Base-by-base conservation (phyloP, 148 eudicot species). In the Camellia japonica region DNA sequence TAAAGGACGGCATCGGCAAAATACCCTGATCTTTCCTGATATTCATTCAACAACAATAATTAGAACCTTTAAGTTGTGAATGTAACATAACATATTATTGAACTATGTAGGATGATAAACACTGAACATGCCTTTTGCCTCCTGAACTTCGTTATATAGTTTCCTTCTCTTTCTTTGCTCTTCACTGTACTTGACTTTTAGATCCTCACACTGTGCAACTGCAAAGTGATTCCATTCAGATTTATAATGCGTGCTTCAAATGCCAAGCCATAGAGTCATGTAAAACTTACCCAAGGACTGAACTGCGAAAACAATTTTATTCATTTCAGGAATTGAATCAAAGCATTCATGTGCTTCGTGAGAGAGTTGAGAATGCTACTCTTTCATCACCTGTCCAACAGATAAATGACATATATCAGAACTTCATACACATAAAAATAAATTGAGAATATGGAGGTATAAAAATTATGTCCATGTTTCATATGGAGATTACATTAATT, bases 281-380 rank as follows among this genome's bases (percentile, higher is more conserved):
- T 64, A 74, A 23, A 85, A 80, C 91, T 87, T 82, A 95, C 99
- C 99, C 81, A 95, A 82, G 47, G 90, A 82, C 80, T 95, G 97
- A 86, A 95, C 91, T 54, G 97, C 97, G 79, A 83, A 87, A 42
- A 91, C 93, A 98, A 95, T 93, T 76, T 93, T 82, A 83, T 88
- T 86, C 83, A 95, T 73, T 68, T 93, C 93, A 3, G 97, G 98
- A 75, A 95, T 89, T 82, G 99, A 89, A 82, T 87, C 94, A 23
- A 82, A 89, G 83, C 98, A 92, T 23, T 92, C 91, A 80, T 95
- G 99, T 54, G 99, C 99, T 80, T 89, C 92, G 55, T 66, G 87
- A 65, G 98, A 88, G 55, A 95, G 95, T 78, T 84, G 83, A 16
- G 86, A 74, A 66, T 95, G 99, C 81, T 95, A 97, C 75, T 85